phyloP scores from a whole-genome alignment of 805 yeast genomes.

The Cyberlindnera maritima region DNA sequence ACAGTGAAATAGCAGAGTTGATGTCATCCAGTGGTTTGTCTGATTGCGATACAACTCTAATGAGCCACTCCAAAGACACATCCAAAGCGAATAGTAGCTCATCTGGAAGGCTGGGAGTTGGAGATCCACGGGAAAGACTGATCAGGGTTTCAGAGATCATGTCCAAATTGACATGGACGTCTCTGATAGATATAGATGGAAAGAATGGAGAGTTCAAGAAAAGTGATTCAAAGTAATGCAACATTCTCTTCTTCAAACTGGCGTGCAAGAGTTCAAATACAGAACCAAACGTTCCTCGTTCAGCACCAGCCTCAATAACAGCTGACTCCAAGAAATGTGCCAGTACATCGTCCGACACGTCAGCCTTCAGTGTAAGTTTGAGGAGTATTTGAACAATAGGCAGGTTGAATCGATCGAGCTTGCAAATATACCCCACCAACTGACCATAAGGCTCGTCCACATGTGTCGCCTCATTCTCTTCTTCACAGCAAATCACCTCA shows the following conservation, averaged over 20 bases:
- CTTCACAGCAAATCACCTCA: conserved; percentile 3
- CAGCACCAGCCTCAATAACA: conserved; percentile 1
- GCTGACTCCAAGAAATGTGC: conserved; percentile 11
- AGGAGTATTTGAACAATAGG: conserved; percentile 41
- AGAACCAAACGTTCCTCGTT: conserved; percentile 31
- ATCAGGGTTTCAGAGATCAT: conserved; percentile 21
- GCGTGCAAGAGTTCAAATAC: conserved; percentile 37
- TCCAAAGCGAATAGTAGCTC: conserved; percentile 41
- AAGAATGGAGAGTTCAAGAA: conserved; percentile 40
- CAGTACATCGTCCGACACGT: conserved; percentile 13
- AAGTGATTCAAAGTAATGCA: conserved; percentile 38
- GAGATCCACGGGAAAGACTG: conserved; percentile 18
- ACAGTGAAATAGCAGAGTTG: conserved; percentile 39
- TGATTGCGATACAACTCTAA: conserved; percentile 22
- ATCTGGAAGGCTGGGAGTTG: conserved; percentile 27
- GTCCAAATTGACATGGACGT: conserved; percentile 9
- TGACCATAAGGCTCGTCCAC: neutral
- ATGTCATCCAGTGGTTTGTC: conserved; percentile 15
- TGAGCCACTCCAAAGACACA: conserved; percentile 37
- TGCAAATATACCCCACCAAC: conserved; percentile 21
- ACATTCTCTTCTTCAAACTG: conserved; percentile 30
- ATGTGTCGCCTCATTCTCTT: neutral
- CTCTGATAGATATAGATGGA: conserved; percentile 29
- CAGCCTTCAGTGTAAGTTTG: conserved; percentile 26
- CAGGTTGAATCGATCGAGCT: conserved; percentile 38